Base-by-base conservation (phyloP, 2,329 filamentous ascomycete genomes). In the Scedosporium boydii region DNA sequence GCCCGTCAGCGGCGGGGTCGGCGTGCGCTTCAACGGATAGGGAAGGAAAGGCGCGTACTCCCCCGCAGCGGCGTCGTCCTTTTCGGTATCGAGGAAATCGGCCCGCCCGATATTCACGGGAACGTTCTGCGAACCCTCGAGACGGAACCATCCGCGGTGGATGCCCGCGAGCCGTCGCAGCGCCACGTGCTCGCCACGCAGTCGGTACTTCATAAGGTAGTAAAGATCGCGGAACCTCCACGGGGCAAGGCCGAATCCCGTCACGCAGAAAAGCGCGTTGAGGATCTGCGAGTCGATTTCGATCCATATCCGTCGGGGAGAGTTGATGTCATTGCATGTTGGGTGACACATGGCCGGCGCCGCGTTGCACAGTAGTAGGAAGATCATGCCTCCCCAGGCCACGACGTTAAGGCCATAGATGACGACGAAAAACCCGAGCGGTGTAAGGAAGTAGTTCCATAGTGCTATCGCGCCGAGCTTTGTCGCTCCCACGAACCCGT, bases 321-420 rank as follows among this genome's bases (percentile, higher is more conserved):
- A 91, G 69, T 91, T 78, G 70, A 91, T 87, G 67, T 89, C 80
- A 70, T 90, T 81, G 76, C 90, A 93, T 42, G 77, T 77, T 0
- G 82, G 87, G 67, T 80, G 72, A 77, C 90, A 91, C 89, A 91
- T 91, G 64, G 85, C 84, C 6, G 87, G 87, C 2, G 84, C 78
- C 21, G 82, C 90, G 69, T 91, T 90, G 77, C 87, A 89, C 27
- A 96, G 84, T 2, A 96, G 79, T 18, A 96, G 78, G 75, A 96
- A 96, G 41, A 96, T 80, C 91, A 96, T 96, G 63, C 89, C 91
- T 60, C 91, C 91, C 91, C 91, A 96, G 0, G 89, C 92, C 9
- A 96, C 84, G 21, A 96, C 83, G 66, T 93, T 93, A 63, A 95
- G 81, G 12, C 88, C 86, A 73, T 96, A 96, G 5, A 96, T 72